Evolutionary conservation across 208 protist genomes (phyloP).

Genomic region (Naegleria gruberi): DNA sequence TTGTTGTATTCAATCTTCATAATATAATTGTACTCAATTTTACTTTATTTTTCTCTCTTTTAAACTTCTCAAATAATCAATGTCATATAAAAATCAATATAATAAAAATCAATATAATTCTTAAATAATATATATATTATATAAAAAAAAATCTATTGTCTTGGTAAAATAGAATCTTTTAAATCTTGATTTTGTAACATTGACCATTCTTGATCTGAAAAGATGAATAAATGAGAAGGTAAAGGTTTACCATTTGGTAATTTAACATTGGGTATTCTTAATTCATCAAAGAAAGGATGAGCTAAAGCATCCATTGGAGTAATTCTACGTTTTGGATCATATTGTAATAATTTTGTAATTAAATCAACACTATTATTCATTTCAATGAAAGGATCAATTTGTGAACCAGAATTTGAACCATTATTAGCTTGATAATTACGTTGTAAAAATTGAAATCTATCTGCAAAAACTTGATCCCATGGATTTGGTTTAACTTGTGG

Average conservation of each 20-base stretch:
- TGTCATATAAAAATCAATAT: no score
- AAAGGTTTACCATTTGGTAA: constrained; percentile 48
- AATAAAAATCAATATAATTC: no score
- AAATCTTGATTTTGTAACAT: not conserved
- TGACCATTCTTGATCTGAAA: not conserved
- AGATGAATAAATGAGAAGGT: not conserved
- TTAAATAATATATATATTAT: no score
- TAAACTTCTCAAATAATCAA: no score
- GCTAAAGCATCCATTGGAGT: constrained; percentile 74
- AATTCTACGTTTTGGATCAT: constrained; percentile 75
- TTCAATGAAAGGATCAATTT: constrained; percentile 50
- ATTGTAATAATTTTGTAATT: constrained; percentile 79
- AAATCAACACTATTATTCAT: constrained; percentile 78
- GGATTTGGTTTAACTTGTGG: constrained; percentile 86
- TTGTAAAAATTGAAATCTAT: constrained; percentile 4
- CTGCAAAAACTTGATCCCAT: constrained; percentile 66
- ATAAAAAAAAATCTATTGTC: no score
- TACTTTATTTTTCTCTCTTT: no score
- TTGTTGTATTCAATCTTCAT: no score
- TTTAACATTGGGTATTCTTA: constrained; percentile 63
- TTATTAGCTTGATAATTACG: constrained; percentile 5
- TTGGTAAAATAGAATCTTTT: not conserved
- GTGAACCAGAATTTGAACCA: not conserved
- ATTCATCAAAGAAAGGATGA: constrained; percentile 96
- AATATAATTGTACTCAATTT: no score